Percentiles rank a stretch among this genome's conserved stretches.
Evolutionary conservation across 257 asterid genomes (phyloP).

Genomic region (Jaltomata sinuosa): DNA sequence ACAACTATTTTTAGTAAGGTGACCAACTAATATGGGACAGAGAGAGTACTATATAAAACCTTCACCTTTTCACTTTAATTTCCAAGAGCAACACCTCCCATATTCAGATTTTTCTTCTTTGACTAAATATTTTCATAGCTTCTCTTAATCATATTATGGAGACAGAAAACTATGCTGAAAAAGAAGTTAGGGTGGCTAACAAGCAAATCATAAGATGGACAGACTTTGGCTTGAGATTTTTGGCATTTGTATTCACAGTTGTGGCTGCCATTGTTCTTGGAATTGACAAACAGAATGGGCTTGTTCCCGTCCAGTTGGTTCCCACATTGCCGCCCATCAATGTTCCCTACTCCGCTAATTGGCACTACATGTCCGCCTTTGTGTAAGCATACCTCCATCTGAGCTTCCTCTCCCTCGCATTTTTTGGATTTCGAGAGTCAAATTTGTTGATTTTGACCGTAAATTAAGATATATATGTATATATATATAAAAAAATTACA

Average conservation of each 20-base stretch:
- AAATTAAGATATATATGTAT: neutral
- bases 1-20: no score
- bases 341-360: conserved; percentile 37
- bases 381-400: conserved; percentile 36
- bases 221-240: conserved; percentile 43
- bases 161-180: conserved; percentile 13
- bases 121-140: neutral
- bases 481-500: no score
- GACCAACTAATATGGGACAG: no score
- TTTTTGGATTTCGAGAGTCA: no score
- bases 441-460: no score
- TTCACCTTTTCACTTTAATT: neutral
- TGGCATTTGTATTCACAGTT: conserved; percentile 27
- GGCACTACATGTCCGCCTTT: conserved; percentile 37
- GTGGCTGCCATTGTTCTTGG: conserved; percentile 34
- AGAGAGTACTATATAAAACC: neutral
- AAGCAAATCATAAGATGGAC: conserved; percentile 22
- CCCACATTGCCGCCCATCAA: conserved; percentile 27
- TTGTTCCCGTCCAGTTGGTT: conserved; percentile 11
- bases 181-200: conserved; percentile 29
- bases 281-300: conserved; percentile 20
- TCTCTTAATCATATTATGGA: conserved; percentile 21
- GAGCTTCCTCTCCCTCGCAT: no score
- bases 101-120: neutral
- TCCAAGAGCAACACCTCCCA: neutral